A percentile compares a stretch with the other conserved stretches of the same genome.
Conservation (phyloP, 1,284 basidiomycete genomes). For the Leccinum subrobustum region DNA sequence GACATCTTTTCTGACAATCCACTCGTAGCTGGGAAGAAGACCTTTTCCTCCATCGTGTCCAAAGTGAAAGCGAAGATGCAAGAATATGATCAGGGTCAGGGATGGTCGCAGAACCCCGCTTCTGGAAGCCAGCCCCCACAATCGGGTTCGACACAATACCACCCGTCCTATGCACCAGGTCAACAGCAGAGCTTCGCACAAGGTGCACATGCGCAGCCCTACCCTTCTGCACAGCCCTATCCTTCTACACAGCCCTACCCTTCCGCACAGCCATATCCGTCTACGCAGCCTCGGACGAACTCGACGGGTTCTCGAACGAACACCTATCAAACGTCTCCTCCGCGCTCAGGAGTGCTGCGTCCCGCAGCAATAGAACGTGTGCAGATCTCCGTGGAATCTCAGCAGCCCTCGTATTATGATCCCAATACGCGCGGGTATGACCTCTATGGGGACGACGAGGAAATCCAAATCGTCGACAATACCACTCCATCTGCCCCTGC, state of each 20-base stretch:
- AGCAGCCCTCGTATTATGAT: slow-evolving; percentile 38
- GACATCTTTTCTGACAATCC: background rate
- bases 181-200: slow-evolving; percentile 7
- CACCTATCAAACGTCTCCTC: slow-evolving; percentile 14
- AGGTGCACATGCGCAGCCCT: slow-evolving; percentile 8
- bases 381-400: slow-evolving; percentile 3
- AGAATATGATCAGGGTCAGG: slow-evolving; percentile 59
- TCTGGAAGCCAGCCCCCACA: slow-evolving; percentile 5
- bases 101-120: slow-evolving; percentile 21
- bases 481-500: background rate
- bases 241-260: background rate
- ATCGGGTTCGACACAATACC: background rate
- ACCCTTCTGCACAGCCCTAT: slow-evolving; percentile 1
- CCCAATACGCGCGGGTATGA: slow-evolving; percentile 36
- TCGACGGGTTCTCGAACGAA: slow-evolving; percentile 1
- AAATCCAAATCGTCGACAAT: slow-evolving; percentile 16
- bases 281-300: slow-evolving; percentile 5
- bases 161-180: background rate
- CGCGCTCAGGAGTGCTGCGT: slow-evolving; percentile 15
- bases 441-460: slow-evolving; percentile 24
- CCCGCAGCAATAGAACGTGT: slow-evolving; percentile 1
- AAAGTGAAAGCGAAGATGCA: slow-evolving; percentile 80
- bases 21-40: slow-evolving; percentile 69
- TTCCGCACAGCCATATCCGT: background rate
- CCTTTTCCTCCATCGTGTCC: slow-evolving; percentile 64